Conservation (phyloP, 306 rosid species). For the Sechiopsis laciniata region DNA sequence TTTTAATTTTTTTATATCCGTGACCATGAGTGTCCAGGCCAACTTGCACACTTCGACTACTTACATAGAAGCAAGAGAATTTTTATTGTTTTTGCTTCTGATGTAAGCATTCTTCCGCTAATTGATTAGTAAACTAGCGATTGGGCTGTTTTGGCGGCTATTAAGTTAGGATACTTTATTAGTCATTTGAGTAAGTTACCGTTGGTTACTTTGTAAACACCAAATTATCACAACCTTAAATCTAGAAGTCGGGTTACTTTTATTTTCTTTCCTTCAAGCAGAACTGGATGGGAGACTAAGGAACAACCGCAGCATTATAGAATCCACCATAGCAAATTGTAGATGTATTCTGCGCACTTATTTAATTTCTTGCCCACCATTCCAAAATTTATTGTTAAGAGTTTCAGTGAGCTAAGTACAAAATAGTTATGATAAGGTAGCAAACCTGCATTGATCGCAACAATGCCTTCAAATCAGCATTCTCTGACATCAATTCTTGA, state of each 20-base stretch:
- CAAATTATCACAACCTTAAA: no score
- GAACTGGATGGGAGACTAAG: no score
- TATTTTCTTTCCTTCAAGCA: no score
- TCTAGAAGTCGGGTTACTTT: no score
- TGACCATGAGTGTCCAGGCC: no score
- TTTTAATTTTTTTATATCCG: neutral
- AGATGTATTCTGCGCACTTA: neutral
- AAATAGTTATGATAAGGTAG: neutral
- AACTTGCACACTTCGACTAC: neutral
- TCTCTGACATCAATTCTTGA: conserved; percentile 83
- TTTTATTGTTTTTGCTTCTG: no score
- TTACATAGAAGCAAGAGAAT: neutral
- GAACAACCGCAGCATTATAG: neutral
- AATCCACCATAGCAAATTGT: neutral
- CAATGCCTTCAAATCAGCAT: conserved; percentile 84
- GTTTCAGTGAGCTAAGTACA: neutral
- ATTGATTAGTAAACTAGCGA: no score
- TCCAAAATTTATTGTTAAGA: neutral
- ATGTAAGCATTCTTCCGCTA: no score
- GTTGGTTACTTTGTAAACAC: no score
- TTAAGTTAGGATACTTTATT: no score
- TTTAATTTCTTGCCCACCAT: neutral
- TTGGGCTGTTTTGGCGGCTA: no score
- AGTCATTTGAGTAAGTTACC: no score
- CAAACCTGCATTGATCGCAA: conserved; percentile 96